A percentile compares a stretch with the other conserved stretches of the same genome.
Evolutionary conservation across 768 basidiomycete genomes (phyloP).

Genomic region (Bullera alba): DNA sequence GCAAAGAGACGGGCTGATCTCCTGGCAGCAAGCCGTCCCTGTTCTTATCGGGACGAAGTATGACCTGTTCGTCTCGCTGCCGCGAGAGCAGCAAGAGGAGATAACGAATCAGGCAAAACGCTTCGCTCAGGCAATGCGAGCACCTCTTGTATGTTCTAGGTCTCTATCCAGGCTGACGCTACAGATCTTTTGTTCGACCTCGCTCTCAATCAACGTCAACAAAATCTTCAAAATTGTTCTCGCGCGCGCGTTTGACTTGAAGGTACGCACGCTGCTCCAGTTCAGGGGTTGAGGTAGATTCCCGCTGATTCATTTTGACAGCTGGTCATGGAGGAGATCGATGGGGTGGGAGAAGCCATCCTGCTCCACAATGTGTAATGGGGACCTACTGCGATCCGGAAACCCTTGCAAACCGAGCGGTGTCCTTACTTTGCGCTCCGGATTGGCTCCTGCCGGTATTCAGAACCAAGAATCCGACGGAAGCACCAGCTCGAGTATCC

Average conservation of each 20-base stretch:
- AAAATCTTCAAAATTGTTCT: slow-evolving; percentile 59
- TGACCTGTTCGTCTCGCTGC: slow-evolving; percentile 91
- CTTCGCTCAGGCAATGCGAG: slow-evolving; percentile 98
- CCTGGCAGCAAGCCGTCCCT: slow-evolving; percentile 82
- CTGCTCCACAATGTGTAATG: slow-evolving; percentile 67
- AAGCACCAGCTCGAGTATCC: no score
- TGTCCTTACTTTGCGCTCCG: no score
- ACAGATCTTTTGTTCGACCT: slow-evolving; percentile 92
- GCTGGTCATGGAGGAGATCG: slow-evolving; percentile 96
- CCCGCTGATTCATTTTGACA: slow-evolving; percentile 40
- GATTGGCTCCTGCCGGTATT: no score
- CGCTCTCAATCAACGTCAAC: slow-evolving; percentile 98
- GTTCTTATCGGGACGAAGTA: slow-evolving; percentile 98
- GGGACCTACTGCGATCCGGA: no score
- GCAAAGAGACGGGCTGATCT: neutral
- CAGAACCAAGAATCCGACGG: no score
- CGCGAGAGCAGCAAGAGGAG: slow-evolving; percentile 96
- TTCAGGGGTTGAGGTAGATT: no score
- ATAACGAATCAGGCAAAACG: slow-evolving; percentile 98
- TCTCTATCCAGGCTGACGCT: slow-evolving; percentile 43
- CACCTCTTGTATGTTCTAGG: slow-evolving; percentile 57
- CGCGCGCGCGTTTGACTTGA: slow-evolving; percentile 79
- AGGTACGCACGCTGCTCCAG: slow-evolving; percentile 28
- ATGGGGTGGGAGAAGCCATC: slow-evolving; percentile 91
- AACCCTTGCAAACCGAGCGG: no score